Percentiles rank a stretch among this genome's conserved stretches.
phyloP scores from a whole-genome alignment of 257 asterid species.

The Dorcoceras hygrometricum region DNA sequence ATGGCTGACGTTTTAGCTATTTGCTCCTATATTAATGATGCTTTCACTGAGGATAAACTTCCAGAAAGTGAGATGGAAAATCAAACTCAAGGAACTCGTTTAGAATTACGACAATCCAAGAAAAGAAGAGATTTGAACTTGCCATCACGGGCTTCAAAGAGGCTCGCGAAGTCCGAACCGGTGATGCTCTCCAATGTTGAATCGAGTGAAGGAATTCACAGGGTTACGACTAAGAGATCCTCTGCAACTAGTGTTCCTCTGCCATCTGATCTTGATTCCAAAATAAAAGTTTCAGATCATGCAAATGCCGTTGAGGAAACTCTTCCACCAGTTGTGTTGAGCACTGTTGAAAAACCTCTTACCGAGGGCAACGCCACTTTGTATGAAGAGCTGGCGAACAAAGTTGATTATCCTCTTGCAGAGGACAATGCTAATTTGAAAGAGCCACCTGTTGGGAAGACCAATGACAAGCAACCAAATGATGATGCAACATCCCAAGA shows the following conservation, averaged over 20 bases:
- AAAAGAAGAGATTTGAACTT: constrained; percentile 3
- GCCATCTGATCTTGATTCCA: neutral
- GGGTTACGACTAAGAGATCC: neutral
- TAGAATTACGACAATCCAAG: constrained; percentile 2
- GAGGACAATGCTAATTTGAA: neutral
- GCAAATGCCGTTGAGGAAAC: neutral
- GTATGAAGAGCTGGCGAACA: neutral
- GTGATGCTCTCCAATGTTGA: neutral
- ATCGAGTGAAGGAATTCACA: neutral
- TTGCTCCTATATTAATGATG: constrained; percentile 3
- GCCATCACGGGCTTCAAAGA: constrained; percentile 8
- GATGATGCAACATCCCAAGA: neutral
- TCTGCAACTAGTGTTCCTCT: neutral
- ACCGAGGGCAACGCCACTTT: neutral
- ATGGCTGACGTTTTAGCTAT: constrained; percentile 1
- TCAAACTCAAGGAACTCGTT: neutral
- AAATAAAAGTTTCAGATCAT: neutral
- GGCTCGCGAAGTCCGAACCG: neutral
- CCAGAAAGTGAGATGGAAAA: constrained; percentile 20
- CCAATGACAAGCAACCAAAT: neutral
- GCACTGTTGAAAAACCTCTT: neutral
- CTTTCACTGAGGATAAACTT: constrained; percentile 22
- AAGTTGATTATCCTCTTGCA: neutral
- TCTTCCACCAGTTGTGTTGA: neutral
- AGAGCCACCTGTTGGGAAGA: neutral